phyloP scores from a whole-genome alignment of 148 eudicot genomes.

The Dysphania ambrosioides region DNA sequence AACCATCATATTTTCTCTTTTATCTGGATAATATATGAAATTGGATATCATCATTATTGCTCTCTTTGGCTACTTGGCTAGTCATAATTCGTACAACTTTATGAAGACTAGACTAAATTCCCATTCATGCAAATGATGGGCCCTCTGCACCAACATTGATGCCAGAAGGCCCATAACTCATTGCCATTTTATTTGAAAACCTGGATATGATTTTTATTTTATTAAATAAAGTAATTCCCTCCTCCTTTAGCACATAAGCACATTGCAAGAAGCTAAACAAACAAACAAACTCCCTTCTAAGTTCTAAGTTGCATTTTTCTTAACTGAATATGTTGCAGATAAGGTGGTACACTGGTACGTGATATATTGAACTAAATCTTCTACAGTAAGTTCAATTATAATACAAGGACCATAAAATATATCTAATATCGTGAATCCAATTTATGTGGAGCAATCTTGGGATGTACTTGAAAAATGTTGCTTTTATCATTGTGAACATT shows the following conservation, averaged over 20 bases:
- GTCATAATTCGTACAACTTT: conserved; percentile 7
- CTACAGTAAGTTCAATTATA: too few species aligned
- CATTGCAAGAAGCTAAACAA: background rate
- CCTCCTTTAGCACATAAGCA: background rate
- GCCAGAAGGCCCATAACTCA: background rate
- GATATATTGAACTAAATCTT: too few species aligned
- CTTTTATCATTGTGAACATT: too few species aligned
- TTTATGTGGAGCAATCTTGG: too few species aligned
- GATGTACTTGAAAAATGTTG: too few species aligned
- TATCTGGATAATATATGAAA: too few species aligned
- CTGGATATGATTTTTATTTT: conserved; percentile 1
- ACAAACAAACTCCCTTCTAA: background rate
- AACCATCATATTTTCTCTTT: too few species aligned
- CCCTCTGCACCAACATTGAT: conserved; percentile 1
- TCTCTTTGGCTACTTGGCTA: background rate
- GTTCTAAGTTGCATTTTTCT: background rate
- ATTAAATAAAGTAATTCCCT: background rate
- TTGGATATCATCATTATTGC: background rate
- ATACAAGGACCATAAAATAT: too few species aligned
- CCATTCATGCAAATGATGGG: conserved; percentile 24
- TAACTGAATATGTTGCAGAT: conserved; percentile 13
- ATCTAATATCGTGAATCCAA: too few species aligned
- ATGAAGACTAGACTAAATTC: background rate
- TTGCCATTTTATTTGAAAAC: conserved; percentile 18
- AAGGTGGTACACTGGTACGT: conserved; percentile 23